These are phyloP conservation scores for Irpex sp. DNA, from an alignment of 1,284 basidiomycete species.

Conservation along the genomic window DNA sequence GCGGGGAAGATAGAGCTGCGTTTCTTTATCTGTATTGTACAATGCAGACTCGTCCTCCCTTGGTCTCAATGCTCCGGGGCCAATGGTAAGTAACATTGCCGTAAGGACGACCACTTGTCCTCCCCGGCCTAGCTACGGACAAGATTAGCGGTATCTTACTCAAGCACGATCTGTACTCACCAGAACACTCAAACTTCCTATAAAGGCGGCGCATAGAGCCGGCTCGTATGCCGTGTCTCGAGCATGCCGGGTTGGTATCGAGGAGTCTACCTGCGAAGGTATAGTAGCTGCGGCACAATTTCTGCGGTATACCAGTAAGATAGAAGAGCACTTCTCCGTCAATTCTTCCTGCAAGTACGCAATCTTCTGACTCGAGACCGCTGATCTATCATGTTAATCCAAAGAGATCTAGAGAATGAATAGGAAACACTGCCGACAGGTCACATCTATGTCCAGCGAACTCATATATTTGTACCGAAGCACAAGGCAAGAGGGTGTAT, in stretches of 20 bases:
- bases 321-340: conserved; percentile 81
- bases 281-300: conserved; percentile 87
- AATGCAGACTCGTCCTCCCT: conserved; percentile 66
- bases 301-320: conserved; percentile 86
- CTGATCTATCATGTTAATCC: too few species aligned
- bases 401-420: too few species aligned
- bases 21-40: conserved; percentile 92
- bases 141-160: neutral
- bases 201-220: conserved; percentile 79
- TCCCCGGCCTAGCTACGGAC: conserved; percentile 66
- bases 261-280: conserved; percentile 71
- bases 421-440: too few species aligned
- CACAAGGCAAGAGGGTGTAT: too few species aligned
- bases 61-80: conserved; percentile 65
- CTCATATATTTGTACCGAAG: too few species aligned
- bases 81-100: conserved; percentile 74
- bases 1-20: conserved; percentile 73
- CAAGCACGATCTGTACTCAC: conserved; percentile 37
- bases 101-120: conserved; percentile 88
- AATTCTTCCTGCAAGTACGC: conserved; percentile 80
- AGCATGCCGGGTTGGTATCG: conserved; percentile 64
- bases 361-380: conserved; percentile 49
- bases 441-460: too few species aligned
- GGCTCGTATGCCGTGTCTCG: conserved; percentile 50
- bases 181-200: conserved; percentile 70